These are phyloP conservation scores for Monosporozyma yasuniensis DNA, from an alignment of 805 yeast species.

Conservation along the genomic window DNA sequence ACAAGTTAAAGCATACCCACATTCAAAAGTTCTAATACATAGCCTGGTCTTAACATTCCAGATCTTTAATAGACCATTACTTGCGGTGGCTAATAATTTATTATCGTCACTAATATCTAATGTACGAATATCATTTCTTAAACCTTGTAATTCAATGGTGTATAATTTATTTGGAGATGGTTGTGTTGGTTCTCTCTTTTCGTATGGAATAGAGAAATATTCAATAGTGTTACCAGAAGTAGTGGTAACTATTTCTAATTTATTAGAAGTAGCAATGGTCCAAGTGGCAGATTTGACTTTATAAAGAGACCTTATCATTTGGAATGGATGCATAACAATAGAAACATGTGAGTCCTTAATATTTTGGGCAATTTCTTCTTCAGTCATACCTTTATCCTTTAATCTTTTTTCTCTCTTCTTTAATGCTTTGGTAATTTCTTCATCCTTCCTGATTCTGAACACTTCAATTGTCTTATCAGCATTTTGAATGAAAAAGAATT, in stretches of 20 bases:
- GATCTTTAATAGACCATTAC: slow-evolving; percentile 79
- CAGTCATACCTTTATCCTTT: slow-evolving; percentile 55
- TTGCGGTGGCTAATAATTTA: slow-evolving; percentile 75
- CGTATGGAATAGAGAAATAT: slow-evolving; percentile 54
- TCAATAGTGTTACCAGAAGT: slow-evolving; percentile 70
- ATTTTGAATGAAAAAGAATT: slow-evolving; percentile 61
- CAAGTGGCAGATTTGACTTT: slow-evolving; percentile 63
- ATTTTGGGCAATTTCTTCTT: slow-evolving; percentile 49
- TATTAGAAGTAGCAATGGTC: slow-evolving; percentile 40
- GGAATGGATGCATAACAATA: slow-evolving; percentile 59
- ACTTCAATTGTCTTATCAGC: slow-evolving; percentile 74
- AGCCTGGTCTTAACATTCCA: slow-evolving; percentile 72
- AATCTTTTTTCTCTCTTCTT: slow-evolving; percentile 71
- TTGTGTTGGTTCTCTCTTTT: slow-evolving; percentile 37
- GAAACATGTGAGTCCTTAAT: slow-evolving; percentile 41
- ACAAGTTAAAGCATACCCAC: slow-evolving; percentile 78
- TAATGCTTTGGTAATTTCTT: slow-evolving; percentile 71
- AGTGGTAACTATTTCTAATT: slow-evolving; percentile 54
- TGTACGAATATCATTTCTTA: slow-evolving; percentile 81
- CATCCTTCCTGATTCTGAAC: slow-evolving; percentile 64
- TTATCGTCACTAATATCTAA: slow-evolving; percentile 76
- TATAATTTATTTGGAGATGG: slow-evolving; percentile 40
- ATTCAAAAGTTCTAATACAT: slow-evolving; percentile 78
- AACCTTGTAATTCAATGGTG: slow-evolving; percentile 71
- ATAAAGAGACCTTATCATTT: slow-evolving; percentile 53